Evolutionary conservation across 2,329 filamentous ascomycete species (phyloP).

Genomic region (Aaosphaeria arxii): DNA sequence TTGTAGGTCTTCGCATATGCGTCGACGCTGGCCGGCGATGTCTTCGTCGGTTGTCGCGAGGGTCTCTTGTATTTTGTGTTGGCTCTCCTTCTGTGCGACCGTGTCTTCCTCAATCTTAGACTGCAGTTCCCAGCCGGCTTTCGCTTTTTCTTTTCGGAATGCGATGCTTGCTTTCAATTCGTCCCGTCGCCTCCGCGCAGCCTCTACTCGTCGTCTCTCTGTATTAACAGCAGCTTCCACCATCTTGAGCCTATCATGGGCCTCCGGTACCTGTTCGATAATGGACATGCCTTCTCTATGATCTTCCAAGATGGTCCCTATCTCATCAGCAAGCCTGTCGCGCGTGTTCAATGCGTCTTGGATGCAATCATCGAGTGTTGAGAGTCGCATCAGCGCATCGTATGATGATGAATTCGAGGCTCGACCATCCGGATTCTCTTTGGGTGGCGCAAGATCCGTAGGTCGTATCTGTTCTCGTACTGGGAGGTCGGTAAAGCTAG

Average conservation of each 20-base stretch:
- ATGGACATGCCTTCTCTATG: constrained; percentile 37
- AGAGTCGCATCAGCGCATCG: constrained; percentile 80
- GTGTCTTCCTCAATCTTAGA: constrained; percentile 60
- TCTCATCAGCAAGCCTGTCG: constrained; percentile 71
- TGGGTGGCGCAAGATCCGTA: constrained; percentile 30
- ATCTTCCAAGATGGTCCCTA: constrained; percentile 53
- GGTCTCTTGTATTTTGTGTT: constrained; percentile 53
- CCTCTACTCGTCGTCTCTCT: constrained; percentile 65
- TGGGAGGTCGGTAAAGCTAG: constrained; percentile 66
- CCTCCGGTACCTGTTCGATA: constrained; percentile 40
- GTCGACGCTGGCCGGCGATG: constrained; percentile 80
- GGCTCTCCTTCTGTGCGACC: constrained; percentile 44
- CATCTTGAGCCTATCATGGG: constrained; percentile 43
- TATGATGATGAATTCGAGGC: constrained; percentile 73
- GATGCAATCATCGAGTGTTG: constrained; percentile 85
- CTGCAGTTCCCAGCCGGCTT: constrained; percentile 59
- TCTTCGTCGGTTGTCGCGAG: constrained; percentile 59
- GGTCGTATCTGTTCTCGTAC: constrained; percentile 36
- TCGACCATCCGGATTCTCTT: constrained; percentile 43
- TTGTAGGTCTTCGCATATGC: constrained; percentile 80
- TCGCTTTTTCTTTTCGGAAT: constrained; percentile 66
- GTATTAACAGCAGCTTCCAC: constrained; percentile 54
- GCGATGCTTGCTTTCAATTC: constrained; percentile 66
- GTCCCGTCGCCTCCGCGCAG: constrained; percentile 60
- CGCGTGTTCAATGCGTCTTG: constrained; percentile 82